phyloP scores from a whole-genome alignment of 164 flowering plant genomes.

The Chloranthus sessilifolius region DNA sequence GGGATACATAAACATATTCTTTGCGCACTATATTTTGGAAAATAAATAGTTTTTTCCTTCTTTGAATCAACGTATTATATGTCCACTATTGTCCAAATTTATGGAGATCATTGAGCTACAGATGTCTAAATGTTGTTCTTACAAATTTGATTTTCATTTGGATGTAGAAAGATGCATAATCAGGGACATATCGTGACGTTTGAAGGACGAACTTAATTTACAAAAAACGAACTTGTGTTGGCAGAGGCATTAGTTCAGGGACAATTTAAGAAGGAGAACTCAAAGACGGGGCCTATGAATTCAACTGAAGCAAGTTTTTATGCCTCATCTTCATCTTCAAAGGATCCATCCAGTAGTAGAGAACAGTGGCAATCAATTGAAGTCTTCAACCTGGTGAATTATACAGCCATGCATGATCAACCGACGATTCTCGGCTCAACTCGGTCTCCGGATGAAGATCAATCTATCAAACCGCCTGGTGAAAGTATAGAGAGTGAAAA shows the following conservation, averaged over 20 bases:
- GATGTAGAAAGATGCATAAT: no score
- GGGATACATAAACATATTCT: no score
- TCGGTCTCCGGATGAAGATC: not conserved
- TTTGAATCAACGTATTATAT: no score
- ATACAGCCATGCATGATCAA: not conserved
- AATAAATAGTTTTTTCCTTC: no score
- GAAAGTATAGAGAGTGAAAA: constrained; percentile 9
- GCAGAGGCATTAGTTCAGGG: not conserved
- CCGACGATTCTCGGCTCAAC: constrained; percentile 3
- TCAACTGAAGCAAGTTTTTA: constrained; percentile 4
- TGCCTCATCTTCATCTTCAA: constrained; percentile 13
- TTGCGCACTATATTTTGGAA: no score
- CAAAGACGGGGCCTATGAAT: constrained; percentile 4
- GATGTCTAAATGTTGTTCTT: no score
- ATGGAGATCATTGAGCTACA: no score
- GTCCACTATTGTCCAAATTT: no score
- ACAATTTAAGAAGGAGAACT: constrained; percentile 5
- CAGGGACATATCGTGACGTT: no score
- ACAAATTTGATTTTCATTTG: no score
- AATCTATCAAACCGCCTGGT: not conserved
- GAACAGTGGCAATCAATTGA: constrained; percentile 8
- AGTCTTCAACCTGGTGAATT: constrained; percentile 13
- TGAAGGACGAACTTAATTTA: no score
- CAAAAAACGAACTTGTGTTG: not conserved
- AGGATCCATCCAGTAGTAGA: not conserved